Evolutionary conservation across 768 basidiomycete species (phyloP), one percentile per base, ranked within the genome.

Genomic region (Serendipita sp.): DNA sequence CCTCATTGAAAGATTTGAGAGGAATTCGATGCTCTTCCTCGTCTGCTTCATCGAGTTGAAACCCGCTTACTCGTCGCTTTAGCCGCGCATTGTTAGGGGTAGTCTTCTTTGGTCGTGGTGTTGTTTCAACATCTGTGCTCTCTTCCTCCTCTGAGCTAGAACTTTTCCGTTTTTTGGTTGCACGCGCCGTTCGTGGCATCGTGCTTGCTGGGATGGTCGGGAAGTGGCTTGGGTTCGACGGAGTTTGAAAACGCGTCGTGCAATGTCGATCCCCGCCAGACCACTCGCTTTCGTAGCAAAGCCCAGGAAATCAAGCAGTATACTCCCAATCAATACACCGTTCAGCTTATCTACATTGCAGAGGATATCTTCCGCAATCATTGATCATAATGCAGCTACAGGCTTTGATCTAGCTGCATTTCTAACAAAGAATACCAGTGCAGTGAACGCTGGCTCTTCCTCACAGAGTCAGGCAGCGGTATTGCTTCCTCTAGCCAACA

Each of bases 1-100:
- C 53, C 24, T 58, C 53, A 31, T 58, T 58, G 53, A 58, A 58
- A n/a, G 53, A n/a, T 58, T 58, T 58, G 53, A 58, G 53, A 9
- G 53, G 53, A 31, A 58, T 58, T 5, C 53, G 11, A 9, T 50
- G 45, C 26, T 58, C 24, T 28, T 20, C 33, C 11, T 31, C 31
- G 26, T 58, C 53, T 58, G 22, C 53, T 22, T 30, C 53, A 31
- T 34, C 31, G 20, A 31, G 53, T 24, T 58, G 53, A 34, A 58
- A 58, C 53, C 31, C 24, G 53, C 53, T 58, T 24, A 58, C 53
- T 58, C 53, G 53, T 24, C 53, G 24, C 53, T 58, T 58, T 31
- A 58, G 31, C 30, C 53, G 3, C 11, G 53, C 24, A 26, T 58
- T 58, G 20, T n/a, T n/a, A 31, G 11, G 5, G 11, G 53, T 31